Evolutionary conservation across 768 basidiomycete species (phyloP), one percentile per base, ranked within the genome.

Genomic region (Omphalotus guepiniiformis): DNA sequence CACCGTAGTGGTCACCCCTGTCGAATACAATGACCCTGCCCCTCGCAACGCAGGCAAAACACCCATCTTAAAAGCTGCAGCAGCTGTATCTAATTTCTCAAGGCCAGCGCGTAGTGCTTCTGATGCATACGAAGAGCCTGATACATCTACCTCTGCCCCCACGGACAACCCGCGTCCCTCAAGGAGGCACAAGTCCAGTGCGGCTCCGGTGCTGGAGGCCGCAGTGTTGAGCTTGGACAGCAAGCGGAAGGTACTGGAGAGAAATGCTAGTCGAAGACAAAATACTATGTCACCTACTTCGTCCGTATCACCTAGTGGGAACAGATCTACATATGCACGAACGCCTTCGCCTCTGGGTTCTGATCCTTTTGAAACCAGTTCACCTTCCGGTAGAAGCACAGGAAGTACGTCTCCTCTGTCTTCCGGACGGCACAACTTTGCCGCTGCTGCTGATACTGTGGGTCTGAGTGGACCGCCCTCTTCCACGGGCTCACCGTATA

Each of bases 51-150:
- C 55, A 25, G 48, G 45, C 39, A 57, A 50, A 32, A 51, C 58
- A 6, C 67, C 63, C 32, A 71, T 75, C 18, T 66, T 69, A 38
- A 75, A 76, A 6, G 70, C 79, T 28, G 62, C 71, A 37, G 61
- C 59, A 39, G 69, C 71, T n/a, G 68, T 69, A 12, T 60, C 73
- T 25, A 87, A 85, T 58, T 86, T 82, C 56, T 86, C 86, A 19
- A 69, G 83, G 40, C 83, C 84, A 38, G 73, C 76, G 44, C 75
- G 77, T 26, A n/a, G n/a, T n/a, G n/a, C n/a, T n/a, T n/a, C n/a
- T n/a, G 27, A 9, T 6, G 6, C 19, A 2, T 16, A 22, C 13
- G n/a, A 12, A 4, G 36, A 26, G 11, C 1, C n/a, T 2, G 30
- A 34, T 13, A 18, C 72, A 75, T 15, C 63, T 63, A 0, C 69